Percentiles rank a stretch among this genome's conserved stretches.
These are phyloP conservation scores for Grosmannia huntii DNA, from an alignment of 2,329 filamentous ascomycete species.

Conservation along the genomic window DNA sequence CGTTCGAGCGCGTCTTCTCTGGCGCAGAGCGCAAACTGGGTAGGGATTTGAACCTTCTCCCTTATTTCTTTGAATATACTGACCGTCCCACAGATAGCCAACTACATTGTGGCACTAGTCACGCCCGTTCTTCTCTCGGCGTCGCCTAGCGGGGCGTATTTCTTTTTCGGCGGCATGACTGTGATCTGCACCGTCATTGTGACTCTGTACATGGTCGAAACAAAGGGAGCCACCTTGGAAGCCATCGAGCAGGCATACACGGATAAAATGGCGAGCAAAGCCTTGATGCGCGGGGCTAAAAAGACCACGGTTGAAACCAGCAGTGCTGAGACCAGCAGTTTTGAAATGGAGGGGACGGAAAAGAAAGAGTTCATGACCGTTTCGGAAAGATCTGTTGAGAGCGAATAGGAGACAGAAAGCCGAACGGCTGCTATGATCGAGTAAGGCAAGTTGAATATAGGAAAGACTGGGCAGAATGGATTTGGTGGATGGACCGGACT, in stretches of 20 bases:
- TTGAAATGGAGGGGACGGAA: too few relatives aligned
- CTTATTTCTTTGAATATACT: background rate
- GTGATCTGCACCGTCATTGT: conserved; percentile 23
- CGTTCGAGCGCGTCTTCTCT: conserved; percentile 40
- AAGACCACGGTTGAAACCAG: background rate
- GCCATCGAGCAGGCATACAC: conserved; percentile 20
- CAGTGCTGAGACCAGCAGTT: too few relatives aligned
- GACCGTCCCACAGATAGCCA: conserved; percentile 20
- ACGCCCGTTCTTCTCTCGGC: conserved; percentile 27
- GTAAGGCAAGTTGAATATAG: too few relatives aligned
- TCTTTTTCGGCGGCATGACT: conserved; percentile 29
- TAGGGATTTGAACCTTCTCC: conserved; percentile 11
- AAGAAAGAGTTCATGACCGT: too few relatives aligned
- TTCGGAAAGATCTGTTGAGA: too few relatives aligned
- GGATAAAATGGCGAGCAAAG: background rate
- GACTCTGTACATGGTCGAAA: conserved; percentile 29
- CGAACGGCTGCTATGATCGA: too few relatives aligned
- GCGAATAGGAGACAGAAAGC: too few relatives aligned
- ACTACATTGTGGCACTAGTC: conserved; percentile 31
- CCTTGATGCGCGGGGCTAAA: background rate
- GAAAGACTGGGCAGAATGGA: too few relatives aligned
- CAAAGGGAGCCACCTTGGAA: conserved; percentile 26
- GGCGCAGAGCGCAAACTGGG: conserved; percentile 41
- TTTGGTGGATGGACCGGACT: too few relatives aligned
- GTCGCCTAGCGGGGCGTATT: conserved; percentile 29